Conservation (phyloP, 2,329 filamentous ascomycete genomes). For the Beauveria sp. region DNA sequence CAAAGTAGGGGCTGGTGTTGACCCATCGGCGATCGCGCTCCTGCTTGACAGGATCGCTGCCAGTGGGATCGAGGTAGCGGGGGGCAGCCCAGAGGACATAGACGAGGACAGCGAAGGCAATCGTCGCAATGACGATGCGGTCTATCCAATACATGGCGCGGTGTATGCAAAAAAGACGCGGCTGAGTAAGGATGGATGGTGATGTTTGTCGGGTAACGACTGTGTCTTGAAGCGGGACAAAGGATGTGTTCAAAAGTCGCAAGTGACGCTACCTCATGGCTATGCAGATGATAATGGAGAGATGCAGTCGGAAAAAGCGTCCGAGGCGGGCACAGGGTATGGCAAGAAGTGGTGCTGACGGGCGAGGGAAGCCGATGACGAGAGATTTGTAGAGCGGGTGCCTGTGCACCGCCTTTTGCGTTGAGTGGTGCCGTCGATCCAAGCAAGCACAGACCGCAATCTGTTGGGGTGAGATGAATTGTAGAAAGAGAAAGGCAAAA, state of each 20-base stretch:
- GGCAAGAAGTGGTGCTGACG: background rate
- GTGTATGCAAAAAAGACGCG: background rate
- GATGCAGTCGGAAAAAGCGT: background rate
- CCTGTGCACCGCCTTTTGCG: constrained; percentile 7
- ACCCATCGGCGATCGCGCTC: constrained; percentile 62
- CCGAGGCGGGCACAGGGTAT: background rate
- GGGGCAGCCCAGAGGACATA: constrained; percentile 45
- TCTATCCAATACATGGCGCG: constrained; percentile 6
- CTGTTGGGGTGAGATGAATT: background rate
- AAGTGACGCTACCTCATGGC: background rate
- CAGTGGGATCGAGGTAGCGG: constrained; percentile 53
- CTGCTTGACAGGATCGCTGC: constrained; percentile 52
- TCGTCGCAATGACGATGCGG: constrained; percentile 13
- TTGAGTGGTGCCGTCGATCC: background rate
- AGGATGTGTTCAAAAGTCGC: background rate
- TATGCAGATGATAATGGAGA: background rate
- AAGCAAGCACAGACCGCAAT: background rate
- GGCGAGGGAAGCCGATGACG: constrained; percentile 1
- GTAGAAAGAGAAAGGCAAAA: background rate
- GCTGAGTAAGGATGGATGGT: background rate
- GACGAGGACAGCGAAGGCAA: constrained; percentile 35
- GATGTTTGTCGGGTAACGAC: constrained; percentile 3
- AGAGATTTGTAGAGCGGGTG: constrained; percentile 2
- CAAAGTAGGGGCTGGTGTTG: constrained; percentile 61
- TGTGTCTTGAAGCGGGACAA: background rate